Conservation (phyloP, 495 filamentous ascomycete genomes). For the Durotheca rogersii region DNA sequence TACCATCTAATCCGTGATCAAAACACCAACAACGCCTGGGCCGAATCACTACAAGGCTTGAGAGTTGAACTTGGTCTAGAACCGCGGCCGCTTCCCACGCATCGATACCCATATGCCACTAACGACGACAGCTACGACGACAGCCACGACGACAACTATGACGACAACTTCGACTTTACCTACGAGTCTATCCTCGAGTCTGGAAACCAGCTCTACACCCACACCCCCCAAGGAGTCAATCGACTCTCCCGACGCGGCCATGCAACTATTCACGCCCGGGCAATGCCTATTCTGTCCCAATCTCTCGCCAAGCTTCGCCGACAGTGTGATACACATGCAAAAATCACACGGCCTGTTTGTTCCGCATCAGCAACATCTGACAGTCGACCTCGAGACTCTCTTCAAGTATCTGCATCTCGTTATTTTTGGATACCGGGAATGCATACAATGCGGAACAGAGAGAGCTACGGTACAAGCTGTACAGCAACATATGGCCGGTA, state of each 20-base stretch:
- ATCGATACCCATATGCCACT: too few relatives aligned
- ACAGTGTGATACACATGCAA: too few relatives aligned
- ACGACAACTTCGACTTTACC: conserved; percentile 11
- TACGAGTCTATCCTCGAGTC: conserved; percentile 22
- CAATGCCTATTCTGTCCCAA: too few relatives aligned
- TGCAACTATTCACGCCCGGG: conserved; percentile 18
- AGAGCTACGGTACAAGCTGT: conserved; percentile 35
- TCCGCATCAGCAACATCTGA: too few relatives aligned
- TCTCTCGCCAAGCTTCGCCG: too few relatives aligned
- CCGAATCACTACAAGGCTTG: conserved; percentile 2
- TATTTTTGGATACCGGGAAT: conserved; percentile 41
- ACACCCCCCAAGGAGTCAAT: conserved; percentile 6
- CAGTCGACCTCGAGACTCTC: too few relatives aligned
- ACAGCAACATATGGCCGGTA: conserved; percentile 42
- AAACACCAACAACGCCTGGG: conserved; percentile 3
- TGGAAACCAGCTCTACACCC: conserved; percentile 5
- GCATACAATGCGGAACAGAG: conserved; percentile 38
- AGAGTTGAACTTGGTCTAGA: conserved; percentile 2
- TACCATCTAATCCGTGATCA: not conserved
- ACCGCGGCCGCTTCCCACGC: not conserved
- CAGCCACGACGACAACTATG: conserved; percentile 6
- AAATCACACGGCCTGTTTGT: too few relatives aligned
- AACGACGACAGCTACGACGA: conserved; percentile 17
- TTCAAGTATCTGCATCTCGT: conserved; percentile 41
- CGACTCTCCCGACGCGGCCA: conserved; percentile 4